Base-by-base conservation (phyloP, 129 eudicot species). In the Artemisia tridentata region DNA sequence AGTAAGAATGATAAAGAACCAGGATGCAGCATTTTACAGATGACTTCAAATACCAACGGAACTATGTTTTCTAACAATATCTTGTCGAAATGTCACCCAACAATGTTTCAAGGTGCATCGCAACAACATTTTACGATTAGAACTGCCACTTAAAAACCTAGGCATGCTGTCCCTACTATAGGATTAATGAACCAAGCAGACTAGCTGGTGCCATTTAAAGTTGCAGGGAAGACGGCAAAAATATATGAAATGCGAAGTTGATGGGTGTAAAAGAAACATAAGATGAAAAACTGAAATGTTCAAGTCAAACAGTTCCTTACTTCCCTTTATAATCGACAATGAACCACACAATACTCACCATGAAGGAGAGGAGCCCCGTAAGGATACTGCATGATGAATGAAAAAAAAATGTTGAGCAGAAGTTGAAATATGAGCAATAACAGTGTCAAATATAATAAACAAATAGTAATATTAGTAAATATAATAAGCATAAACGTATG, bases 281-380 rank as follows among this genome's bases (percentile, higher is more conserved):
- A 62, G 71, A 73, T 34, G 25, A 29, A 29, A 10, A 53, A 23
- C 29, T 65, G 25, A 74, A 38, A 53, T 20, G 45, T n/a, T 63
- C 9, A 56, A 45, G 60, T 67, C 59, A 11, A 38, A 60, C 18
- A 27, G 5, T 25, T 51, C 45, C 10, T 11, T 5, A 27, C 31
- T 27, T 67, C 21, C 67, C 45, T 21, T 68, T 68, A 67, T 18
- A 58, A 58, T 18, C 68, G 69, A 58, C 13, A 45, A 68, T 55
- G 71, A 74, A 46, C 41, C 51, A 58, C 45, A 53, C 16, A n/a
- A 54, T 68, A 80, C 93, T 88, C 80, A 95, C 99, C 97, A 95
- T 95, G 85, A 95, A 95, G 19, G 99, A 95, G 34, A 95, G 97
- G 62, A 93, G 89, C 21, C 99, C 99, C 1, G 84, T 90, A 41